These are phyloP conservation scores for Colletotrichum lindemuthianum DNA, from an alignment of 2,329 filamentous ascomycete genomes.

Conservation along the genomic window DNA sequence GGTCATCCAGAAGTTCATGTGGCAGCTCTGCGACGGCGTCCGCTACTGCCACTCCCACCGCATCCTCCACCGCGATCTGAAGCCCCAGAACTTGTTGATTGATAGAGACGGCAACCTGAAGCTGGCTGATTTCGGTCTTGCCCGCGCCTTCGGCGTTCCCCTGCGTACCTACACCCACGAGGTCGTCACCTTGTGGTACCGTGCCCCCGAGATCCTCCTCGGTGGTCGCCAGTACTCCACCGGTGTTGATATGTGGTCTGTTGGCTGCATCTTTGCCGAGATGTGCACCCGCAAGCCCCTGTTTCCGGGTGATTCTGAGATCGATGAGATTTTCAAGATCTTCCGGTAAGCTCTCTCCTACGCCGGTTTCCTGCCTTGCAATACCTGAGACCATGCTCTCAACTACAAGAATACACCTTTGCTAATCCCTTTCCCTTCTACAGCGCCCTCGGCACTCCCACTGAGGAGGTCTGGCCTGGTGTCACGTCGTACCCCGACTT, in stretches of 20 bases:
- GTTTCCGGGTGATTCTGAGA: constrained; percentile 91
- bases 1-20: constrained; percentile 95
- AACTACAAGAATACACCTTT: constrained; percentile 14
- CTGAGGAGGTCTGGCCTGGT: constrained; percentile 85
- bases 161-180: constrained; percentile 94
- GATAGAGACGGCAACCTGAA: constrained; percentile 89
- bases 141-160: constrained; percentile 89
- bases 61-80: constrained; percentile 87
- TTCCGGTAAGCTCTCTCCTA: constrained; percentile 73
- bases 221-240: constrained; percentile 93
- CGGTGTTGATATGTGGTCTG: constrained; percentile 95
- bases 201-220: constrained; percentile 88
- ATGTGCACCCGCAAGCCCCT: constrained; percentile 95
- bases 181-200: constrained; percentile 95
- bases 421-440: constrained; percentile 36
- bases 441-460: constrained; percentile 83
- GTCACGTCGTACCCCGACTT: constrained; percentile 96
- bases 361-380: not conserved
- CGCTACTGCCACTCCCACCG: constrained; percentile 91
- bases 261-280: constrained; percentile 94
- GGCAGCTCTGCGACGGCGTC: constrained; percentile 84
- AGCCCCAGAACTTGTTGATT: constrained; percentile 91
- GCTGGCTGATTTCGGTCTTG: constrained; percentile 89
- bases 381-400: not conserved
- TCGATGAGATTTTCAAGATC: constrained; percentile 90